phyloP scores from a whole-genome alignment of 768 basidiomycete species.

The Tricholoma terreum region DNA sequence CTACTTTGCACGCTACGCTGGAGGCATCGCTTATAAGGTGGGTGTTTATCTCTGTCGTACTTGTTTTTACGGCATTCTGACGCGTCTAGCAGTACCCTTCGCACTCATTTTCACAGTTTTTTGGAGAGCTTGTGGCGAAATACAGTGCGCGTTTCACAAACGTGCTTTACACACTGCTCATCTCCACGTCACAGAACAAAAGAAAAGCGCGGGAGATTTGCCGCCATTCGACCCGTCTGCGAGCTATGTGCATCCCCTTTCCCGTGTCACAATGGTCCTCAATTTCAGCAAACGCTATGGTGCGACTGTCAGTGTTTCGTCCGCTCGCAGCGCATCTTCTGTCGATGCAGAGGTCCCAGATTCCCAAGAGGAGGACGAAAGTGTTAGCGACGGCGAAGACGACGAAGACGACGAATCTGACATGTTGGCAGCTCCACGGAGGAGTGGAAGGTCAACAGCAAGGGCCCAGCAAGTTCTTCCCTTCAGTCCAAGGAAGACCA shows the following conservation, averaged over 20 bases:
- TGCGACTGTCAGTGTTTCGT: conserved; percentile 20
- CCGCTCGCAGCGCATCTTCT: conserved; percentile 21
- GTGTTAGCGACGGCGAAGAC: conserved; percentile 15
- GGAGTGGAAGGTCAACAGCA: conserved; percentile 20
- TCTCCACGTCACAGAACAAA: conserved; percentile 37
- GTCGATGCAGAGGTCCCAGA: conserved; percentile 27
- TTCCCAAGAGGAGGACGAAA: conserved; percentile 32
- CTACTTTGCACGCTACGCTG: conserved; percentile 59
- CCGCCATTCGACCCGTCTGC: conserved; percentile 60
- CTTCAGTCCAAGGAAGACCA: conserved; percentile 67
- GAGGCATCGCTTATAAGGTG: conserved; percentile 61
- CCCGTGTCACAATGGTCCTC: conserved; percentile 44
- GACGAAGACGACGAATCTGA: conserved; percentile 25
- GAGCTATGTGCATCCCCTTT: conserved; percentile 53
- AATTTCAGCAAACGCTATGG: conserved; percentile 27
- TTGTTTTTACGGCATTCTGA: conserved; percentile 12
- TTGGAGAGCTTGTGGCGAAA: conserved; percentile 45
- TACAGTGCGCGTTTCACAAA: conserved; percentile 47
- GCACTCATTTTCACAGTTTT: conserved; percentile 32
- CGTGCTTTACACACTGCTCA: background rate
- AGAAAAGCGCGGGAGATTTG: conserved; percentile 42
- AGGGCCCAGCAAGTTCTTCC: conserved; percentile 40
- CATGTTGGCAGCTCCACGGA: conserved; percentile 14
- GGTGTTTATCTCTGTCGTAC: conserved; percentile 9
- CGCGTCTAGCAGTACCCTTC: conserved; percentile 44